Evolutionary conservation across 345 rosid species (phyloP).

Genomic region (Ceriops tagal): DNA sequence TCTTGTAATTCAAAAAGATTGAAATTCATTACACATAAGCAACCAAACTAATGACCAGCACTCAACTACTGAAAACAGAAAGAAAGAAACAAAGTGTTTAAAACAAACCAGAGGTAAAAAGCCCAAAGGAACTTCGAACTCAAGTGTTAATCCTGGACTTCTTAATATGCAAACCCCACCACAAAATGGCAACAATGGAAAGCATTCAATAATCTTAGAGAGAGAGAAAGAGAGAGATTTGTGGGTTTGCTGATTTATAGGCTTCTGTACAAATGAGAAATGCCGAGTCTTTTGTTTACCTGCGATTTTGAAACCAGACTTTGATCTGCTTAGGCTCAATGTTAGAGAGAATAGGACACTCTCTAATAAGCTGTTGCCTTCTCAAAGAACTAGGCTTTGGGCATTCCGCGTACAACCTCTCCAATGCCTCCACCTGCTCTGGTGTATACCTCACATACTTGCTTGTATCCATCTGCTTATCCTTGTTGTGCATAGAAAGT

Average conservation of each 20-base stretch:
- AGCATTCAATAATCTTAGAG: not conserved
- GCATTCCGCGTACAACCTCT: conserved; percentile 70
- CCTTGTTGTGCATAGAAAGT: conserved; percentile 37
- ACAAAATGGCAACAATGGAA: not conserved
- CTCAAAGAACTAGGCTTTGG: conserved; percentile 75
- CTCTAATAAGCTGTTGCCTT: conserved; percentile 70
- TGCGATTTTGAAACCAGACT: conserved; percentile 72
- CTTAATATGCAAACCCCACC: not conserved
- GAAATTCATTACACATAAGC: too few relatives aligned
- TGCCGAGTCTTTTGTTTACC: conserved; percentile 25
- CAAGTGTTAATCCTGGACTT: too few relatives aligned
- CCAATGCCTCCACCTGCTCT: conserved; percentile 77
- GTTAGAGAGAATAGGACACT: conserved; percentile 61
- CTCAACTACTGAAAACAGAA: too few relatives aligned
- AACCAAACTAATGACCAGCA: too few relatives aligned
- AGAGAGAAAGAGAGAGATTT: not conserved
- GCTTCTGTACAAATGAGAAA: not conserved
- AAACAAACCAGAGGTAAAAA: too few relatives aligned
- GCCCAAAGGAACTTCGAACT: too few relatives aligned
- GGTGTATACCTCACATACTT: conserved; percentile 75
- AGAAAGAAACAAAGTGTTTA: too few relatives aligned
- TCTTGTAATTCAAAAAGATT: not conserved
- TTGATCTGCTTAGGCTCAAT: conserved; percentile 71
- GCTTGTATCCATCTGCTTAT: conserved; percentile 52
- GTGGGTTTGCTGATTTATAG: not conserved